Base-by-base conservation (phyloP, 2,329 filamentous ascomycete genomes). In the Calonectria pteridis region DNA sequence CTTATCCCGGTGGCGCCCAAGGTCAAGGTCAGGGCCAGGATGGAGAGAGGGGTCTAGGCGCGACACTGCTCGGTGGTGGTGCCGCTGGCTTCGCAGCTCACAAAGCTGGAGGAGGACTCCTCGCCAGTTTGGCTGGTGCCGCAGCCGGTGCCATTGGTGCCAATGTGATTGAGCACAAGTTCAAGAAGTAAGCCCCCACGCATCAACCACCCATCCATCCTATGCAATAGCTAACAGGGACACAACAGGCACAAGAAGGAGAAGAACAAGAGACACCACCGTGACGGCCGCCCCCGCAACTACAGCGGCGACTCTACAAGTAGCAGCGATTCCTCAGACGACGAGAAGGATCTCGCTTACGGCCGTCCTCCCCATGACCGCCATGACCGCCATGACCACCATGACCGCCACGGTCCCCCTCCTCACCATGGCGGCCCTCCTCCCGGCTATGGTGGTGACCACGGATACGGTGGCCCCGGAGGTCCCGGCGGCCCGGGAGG, bases 11-110 rank as follows among this genome's bases (percentile, higher is more conserved):
- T 18, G 68, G 26, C 33, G 37, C 58, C 5, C 33, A 33, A 33
- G 33, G 33, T 43, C 40, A 37, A 16, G 63, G 73, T 0, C 73
- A 73, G 9, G 78, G 77, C 9, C 75, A 71, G 4, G 77, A 82
- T 26, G 79, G 81, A 4, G 88, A 90, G 35, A 86, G 88, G 58
- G 89, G 89, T n/a, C 82, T 90, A 3, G 88, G 88, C 5, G 86
- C 88, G 4, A 86, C 88, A 10, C 76, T 90, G 20, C 73, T 88
- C 2, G 88, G 88, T 40, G 86, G 87, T 18, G 87, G 85, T 51
- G 88, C 85, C 2, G 89, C 88, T 28, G 88, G 87, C 9, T 89
- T 86, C 76, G 82, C 88, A 0, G 88, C 87, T 0, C 87, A 90
- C 81, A 85, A 89, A 73, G 82, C 88, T 26, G 89, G 88, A 11